Evolutionary conservation across 768 basidiomycete genomes (phyloP).

Genomic region (Rhodotorula toruloides): DNA sequence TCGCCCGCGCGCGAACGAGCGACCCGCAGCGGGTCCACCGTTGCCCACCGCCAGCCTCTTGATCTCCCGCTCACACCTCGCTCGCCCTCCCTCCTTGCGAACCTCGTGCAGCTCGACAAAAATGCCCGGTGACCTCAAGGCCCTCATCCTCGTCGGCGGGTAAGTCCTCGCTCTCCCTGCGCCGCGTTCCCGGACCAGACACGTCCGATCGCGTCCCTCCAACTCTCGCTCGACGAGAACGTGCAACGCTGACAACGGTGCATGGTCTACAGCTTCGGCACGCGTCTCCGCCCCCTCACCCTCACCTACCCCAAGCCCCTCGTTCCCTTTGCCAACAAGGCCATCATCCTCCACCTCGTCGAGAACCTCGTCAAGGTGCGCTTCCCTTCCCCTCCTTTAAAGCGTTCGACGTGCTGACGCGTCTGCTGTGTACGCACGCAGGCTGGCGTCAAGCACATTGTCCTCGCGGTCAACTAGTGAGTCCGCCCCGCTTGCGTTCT

Average conservation of each 20-base stretch:
- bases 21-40: too few species aligned
- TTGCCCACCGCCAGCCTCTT: not conserved
- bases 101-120: too few species aligned
- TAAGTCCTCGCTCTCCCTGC: slow-evolving; percentile 4
- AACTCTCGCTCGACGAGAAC: too few species aligned
- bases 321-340: slow-evolving; percentile 48
- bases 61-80: not conserved
- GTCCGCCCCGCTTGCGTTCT: not conserved
- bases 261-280: slow-evolving; percentile 48
- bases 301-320: slow-evolving; percentile 51
- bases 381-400: not conserved
- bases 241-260: not conserved
- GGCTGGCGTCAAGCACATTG: slow-evolving; percentile 53
- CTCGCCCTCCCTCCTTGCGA: not conserved
- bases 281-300: slow-evolving; percentile 52
- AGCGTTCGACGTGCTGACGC: not conserved
- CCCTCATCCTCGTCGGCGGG: slow-evolving; percentile 53
- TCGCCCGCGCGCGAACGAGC: too few species aligned
- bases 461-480: slow-evolving; percentile 51
- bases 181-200: too few species aligned
- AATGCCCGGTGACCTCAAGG: slow-evolving; percentile 43
- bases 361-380: slow-evolving; percentile 51
- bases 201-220: too few species aligned
- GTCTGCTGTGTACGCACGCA: slow-evolving; percentile 7
- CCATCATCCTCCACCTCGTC: slow-evolving; percentile 52